phyloP scores from a whole-genome alignment of 2,329 filamentous ascomycete species.

The Fusarium phyllophilum region DNA sequence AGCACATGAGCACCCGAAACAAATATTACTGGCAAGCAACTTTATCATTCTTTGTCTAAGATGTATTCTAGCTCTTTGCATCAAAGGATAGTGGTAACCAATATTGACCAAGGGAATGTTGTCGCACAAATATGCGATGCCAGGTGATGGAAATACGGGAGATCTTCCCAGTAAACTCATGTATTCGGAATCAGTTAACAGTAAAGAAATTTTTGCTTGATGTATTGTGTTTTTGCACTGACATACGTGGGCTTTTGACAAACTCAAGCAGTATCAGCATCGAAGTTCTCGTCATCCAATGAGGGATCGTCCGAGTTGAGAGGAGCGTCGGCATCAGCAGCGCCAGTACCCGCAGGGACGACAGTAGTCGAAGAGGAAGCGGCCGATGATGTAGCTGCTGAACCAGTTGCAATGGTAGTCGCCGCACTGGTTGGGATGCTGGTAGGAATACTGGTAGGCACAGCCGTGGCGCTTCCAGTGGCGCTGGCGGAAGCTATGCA shows the following conservation, averaged over 20 bases:
- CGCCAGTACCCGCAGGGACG: neutral
- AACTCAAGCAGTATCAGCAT: neutral
- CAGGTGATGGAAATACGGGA: neutral
- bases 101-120: neutral
- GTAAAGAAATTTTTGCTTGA: neutral
- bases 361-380: neutral
- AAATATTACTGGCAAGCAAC: neutral
- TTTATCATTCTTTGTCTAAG: slow-evolving; percentile 3
- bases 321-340: neutral
- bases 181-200: neutral
- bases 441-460: neutral
- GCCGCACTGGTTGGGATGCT: neutral
- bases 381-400: neutral
- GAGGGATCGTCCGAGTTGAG: neutral
- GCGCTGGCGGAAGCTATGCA: neutral
- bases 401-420: neutral
- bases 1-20: no score
- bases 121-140: neutral
- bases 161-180: neutral
- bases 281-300: neutral
- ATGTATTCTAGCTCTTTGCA: neutral
- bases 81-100: neutral
- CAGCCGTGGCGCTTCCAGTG: neutral
- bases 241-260: neutral
- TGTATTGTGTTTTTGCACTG: neutral